Conservation (phyloP, 805 yeast species). For the Starmerella riodocensis region DNA sequence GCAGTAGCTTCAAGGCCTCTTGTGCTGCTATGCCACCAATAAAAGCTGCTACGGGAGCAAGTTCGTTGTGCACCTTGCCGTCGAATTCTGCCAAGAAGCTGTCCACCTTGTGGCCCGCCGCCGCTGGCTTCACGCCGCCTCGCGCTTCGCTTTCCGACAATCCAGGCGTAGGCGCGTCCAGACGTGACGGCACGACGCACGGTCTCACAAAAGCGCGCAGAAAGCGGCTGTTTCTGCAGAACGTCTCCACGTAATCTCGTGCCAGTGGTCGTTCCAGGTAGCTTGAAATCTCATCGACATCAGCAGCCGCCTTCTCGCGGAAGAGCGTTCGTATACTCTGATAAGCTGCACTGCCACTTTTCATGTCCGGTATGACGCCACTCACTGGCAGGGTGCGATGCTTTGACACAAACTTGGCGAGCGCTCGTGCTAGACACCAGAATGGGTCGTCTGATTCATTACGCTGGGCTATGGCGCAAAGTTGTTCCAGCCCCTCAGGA, state of each 20-base stretch:
- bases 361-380: conserved; percentile 81
- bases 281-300: conserved; percentile 25
- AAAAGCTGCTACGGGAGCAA: conserved; percentile 50
- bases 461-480: conserved; percentile 6
- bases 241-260: conserved; percentile 32
- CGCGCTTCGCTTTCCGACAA: too few relatives aligned
- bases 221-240: conserved; percentile 45
- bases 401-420: conserved; percentile 35
- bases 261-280: conserved; percentile 28
- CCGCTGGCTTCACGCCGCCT: too few relatives aligned
- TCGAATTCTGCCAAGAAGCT: background rate
- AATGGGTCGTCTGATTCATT: conserved; percentile 28
- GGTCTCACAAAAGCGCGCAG: conserved; percentile 5
- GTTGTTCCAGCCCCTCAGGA: conserved; percentile 13
- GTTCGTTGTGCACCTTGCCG: conserved; percentile 23
- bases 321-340: conserved; percentile 47
- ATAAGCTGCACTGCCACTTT: conserved; percentile 54
- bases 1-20: conserved; percentile 61
- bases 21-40: conserved; percentile 81
- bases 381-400: conserved; percentile 36
- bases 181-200: too few relatives aligned
- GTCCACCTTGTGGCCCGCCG: background rate
- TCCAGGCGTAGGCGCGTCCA: too few relatives aligned
- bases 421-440: conserved; percentile 50
- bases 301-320: conserved; percentile 39